Base-by-base conservation (phyloP, 2,329 filamentous ascomycete species). In the Emergomyces orientalis region DNA sequence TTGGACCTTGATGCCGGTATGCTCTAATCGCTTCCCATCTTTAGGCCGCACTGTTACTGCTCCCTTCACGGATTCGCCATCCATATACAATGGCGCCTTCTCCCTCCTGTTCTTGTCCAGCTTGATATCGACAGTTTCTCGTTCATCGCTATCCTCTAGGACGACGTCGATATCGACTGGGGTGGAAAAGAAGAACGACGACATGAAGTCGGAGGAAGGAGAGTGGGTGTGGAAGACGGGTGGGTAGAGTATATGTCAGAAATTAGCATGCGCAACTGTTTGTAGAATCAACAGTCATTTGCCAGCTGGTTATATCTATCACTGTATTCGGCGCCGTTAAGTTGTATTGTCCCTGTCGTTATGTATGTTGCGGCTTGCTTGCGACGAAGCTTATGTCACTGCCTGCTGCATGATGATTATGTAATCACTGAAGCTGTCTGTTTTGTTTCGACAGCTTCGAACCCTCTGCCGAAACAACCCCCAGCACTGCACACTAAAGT, bases 131-230 rank as follows among this genome's bases (percentile, higher is more conserved):
- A 99, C 91, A 79, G 94, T 96, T 71, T 91, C 87, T 72, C 94
- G 88, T 71, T 96, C 90, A 79, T 97, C 94, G 76, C 87, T 87
- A 79, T 97, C 91, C 72, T 97, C 91, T 70, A 99, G 90, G 71
- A 97, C 91, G 74, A 99, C 89, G 80, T 99, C 94, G 80, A 99
- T 99, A 79, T 99, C 94, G 78, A 99, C 90, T 62, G 94, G 94
- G 64, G 93, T 97, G 70, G 92, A 92, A 82, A 97, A 99, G 82
- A 96, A 96, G 81, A 96, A 95, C 80, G 96, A 96, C 70, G 94
- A 95, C 94, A 97, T 97, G 70, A 68, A 76, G 67, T 30, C 41
- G 34, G 55, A 32, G 8, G 41, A 47, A 13, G 34, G 34, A 41
- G 7, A 2, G 8, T 30, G 57, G 57, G 25, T 25, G 4, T 45